A percentile compares a stretch with the other conserved stretches of the same genome.
These are phyloP conservation scores for Pseudogymnoascus sp. DNA, from an alignment of 2,329 filamentous ascomycete species.

Conservation along the genomic window DNA sequence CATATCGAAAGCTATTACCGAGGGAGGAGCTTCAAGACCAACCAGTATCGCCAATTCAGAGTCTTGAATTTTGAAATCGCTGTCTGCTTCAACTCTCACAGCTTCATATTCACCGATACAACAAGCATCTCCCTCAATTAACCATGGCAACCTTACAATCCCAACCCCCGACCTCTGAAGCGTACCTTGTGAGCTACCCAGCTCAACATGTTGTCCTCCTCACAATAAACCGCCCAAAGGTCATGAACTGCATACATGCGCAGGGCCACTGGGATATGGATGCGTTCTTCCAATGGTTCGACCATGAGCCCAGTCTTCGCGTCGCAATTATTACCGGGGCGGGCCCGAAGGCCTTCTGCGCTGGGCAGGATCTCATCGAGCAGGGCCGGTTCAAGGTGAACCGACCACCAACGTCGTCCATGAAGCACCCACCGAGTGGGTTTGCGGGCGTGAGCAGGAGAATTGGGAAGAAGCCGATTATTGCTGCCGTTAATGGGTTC, in stretches of 20 bases:
- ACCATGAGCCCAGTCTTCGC: slow-evolving; percentile 51
- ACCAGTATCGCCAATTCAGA: neutral
- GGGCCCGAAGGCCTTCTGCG: slow-evolving; percentile 58
- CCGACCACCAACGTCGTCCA: slow-evolving; percentile 25
- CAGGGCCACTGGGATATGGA: slow-evolving; percentile 36
- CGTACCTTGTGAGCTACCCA: slow-evolving; percentile 38
- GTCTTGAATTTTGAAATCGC: neutral
- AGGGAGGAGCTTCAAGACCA: neutral
- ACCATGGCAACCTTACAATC: slow-evolving; percentile 18
- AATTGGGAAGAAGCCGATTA: slow-evolving; percentile 64
- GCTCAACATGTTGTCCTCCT: slow-evolving; percentile 50
- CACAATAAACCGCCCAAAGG: slow-evolving; percentile 49
- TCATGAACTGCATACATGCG: slow-evolving; percentile 42
- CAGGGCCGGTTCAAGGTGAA: slow-evolving; percentile 17
- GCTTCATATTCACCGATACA: neutral
- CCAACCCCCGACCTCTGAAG: slow-evolving; percentile 17
- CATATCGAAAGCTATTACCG: slow-evolving; percentile 6
- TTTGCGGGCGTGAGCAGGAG: slow-evolving; percentile 64
- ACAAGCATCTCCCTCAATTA: neutral
- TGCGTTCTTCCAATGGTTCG: slow-evolving; percentile 53
- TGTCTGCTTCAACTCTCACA: neutral
- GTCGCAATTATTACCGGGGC: slow-evolving; percentile 60
- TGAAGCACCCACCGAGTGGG: slow-evolving; percentile 35
- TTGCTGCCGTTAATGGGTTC: slow-evolving; percentile 72
- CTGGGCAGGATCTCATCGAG: slow-evolving; percentile 57